Evolutionary conservation across 169 alveolate genomes (phyloP), one percentile per base, ranked within the genome.

Genomic region (Plasmodium ovale): DNA sequence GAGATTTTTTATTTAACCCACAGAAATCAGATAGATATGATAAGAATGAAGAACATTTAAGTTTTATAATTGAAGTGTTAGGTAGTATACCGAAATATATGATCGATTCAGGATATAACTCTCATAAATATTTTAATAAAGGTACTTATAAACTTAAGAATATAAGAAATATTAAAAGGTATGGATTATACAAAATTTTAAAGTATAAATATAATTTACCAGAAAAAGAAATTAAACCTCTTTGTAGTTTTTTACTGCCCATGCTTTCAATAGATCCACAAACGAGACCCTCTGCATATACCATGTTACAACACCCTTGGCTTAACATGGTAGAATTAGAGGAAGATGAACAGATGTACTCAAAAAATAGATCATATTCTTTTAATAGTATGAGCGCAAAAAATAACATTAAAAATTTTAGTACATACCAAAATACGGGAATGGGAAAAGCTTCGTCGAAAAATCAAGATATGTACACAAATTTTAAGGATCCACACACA

Each of bases 1-100:
- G 99, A 14, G 99, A 98, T 60, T 98, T 97, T 56, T 93, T 98
- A 51, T 98, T 98, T 92, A 99, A 98, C 77, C 99, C 99, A 0
- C 96, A 98, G 82, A 95, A 95, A 31, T 95, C 97, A 31, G 96
- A 92, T 68, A 60, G 92, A 70, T 72, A 92, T 53, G 93, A 93
- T 37, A 74, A 94, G 42, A 94, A 91, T 89, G 71, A 79, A 37
- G 89, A 89, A 72, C 95, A 93, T 51, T 62, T 91, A 59, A 87
- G 88, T 70, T 89, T 93, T 44, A 97, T 97, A 67, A 95, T 96
- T 23, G 99, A 97, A 92, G 93, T 97, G 16, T 88, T 96, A 31
- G 99, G 99, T 29, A 96, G 94, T 79, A 95, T 98, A 82, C 99
- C 99, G 16, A 93, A 93, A 72, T 84, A 91, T 31, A 94, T 97